Evolutionary conservation across 2,329 filamentous ascomycete genomes (phyloP).

Genomic region (Cytospora mali): DNA sequence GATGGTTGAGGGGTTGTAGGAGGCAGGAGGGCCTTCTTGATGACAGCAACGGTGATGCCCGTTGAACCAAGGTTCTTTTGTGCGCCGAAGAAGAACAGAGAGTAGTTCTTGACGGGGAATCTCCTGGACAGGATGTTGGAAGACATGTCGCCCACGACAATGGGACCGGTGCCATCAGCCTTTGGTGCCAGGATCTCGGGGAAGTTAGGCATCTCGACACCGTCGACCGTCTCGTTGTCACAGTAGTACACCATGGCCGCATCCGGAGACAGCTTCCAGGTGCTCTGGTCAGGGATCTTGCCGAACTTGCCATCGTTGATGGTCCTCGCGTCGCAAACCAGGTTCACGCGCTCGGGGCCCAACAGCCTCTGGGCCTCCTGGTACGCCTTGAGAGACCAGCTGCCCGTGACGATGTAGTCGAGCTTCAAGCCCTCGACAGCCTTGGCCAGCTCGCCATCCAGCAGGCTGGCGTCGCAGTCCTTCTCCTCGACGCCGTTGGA

Average conservation of each 20-base stretch:
- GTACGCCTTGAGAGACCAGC: slow-evolving; percentile 87
- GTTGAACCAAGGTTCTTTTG: slow-evolving; percentile 92
- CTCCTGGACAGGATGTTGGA: slow-evolving; percentile 88
- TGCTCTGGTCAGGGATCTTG: slow-evolving; percentile 73
- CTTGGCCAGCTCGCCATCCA: slow-evolving; percentile 63
- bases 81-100: slow-evolving; percentile 85
- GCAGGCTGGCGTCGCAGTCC: slow-evolving; percentile 55
- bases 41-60: slow-evolving; percentile 82
- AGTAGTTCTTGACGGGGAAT: slow-evolving; percentile 78
- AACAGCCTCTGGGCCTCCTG: slow-evolving; percentile 80
- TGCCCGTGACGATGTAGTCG: slow-evolving; percentile 89
- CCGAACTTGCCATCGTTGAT: slow-evolving; percentile 81
- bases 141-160: slow-evolving; percentile 90
- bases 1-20: slow-evolving; percentile 67
- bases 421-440: slow-evolving; percentile 73
- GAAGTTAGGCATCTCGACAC: slow-evolving; percentile 82
- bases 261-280: slow-evolving; percentile 72
- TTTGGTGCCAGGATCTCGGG: slow-evolving; percentile 65
- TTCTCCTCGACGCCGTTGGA: slow-evolving; percentile 55
- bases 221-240: slow-evolving; percentile 93
- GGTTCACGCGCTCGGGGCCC: slow-evolving; percentile 77
- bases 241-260: slow-evolving; percentile 84
- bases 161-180: slow-evolving; percentile 64
- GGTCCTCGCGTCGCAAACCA: slow-evolving; percentile 69
- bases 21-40: slow-evolving; percentile 79